These are phyloP conservation scores for Pseudonitzschia delicatissima DNA, from an alignment of 108 stramenopile genomes.

Conservation along the genomic window DNA sequence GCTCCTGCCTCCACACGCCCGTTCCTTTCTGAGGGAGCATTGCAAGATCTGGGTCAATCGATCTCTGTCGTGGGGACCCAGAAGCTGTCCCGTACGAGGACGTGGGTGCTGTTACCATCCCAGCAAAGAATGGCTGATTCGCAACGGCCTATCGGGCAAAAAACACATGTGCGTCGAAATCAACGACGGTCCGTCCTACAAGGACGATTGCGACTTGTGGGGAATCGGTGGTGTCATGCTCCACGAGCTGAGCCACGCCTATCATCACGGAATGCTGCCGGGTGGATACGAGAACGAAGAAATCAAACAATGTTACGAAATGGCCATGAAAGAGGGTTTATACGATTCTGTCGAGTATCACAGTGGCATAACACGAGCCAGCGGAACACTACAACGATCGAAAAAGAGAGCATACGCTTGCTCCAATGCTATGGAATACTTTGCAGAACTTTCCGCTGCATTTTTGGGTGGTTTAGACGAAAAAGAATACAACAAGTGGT, in stretches of 20 bases:
- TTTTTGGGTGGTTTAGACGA: slow-evolving; percentile 73
- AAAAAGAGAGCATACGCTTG: slow-evolving; percentile 78
- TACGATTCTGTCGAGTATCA: slow-evolving; percentile 78
- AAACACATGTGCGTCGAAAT: slow-evolving; percentile 78
- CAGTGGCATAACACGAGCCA: slow-evolving; percentile 23
- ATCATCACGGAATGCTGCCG: slow-evolving; percentile 56
- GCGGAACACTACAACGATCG: slow-evolving; percentile 30
- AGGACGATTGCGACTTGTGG: slow-evolving; percentile 66
- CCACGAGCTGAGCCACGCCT: slow-evolving; percentile 88
- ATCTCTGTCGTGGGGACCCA: slow-evolving; percentile 63
- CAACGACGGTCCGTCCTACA: slow-evolving; percentile 52
- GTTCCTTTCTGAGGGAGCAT: slow-evolving; percentile 36
- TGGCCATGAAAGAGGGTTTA: slow-evolving; percentile 77
- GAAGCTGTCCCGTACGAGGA: slow-evolving; percentile 47
- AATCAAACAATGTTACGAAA: slow-evolving; percentile 60
- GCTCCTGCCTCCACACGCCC: slow-evolving; percentile 50
- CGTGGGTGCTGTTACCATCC: slow-evolving; percentile 74
- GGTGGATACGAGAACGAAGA: slow-evolving; percentile 76
- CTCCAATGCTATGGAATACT: slow-evolving; percentile 86
- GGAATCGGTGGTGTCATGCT: slow-evolving; percentile 75
- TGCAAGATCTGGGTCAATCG: slow-evolving; percentile 74
- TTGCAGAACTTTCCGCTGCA: slow-evolving; percentile 84
- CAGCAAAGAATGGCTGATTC: slow-evolving; percentile 46
- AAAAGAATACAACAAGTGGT: slow-evolving; percentile 89
- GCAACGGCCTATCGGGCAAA: slow-evolving; percentile 49